Base-by-base conservation (phyloP, 2,329 filamentous ascomycete genomes). In the Diaporthe australafricana region DNA sequence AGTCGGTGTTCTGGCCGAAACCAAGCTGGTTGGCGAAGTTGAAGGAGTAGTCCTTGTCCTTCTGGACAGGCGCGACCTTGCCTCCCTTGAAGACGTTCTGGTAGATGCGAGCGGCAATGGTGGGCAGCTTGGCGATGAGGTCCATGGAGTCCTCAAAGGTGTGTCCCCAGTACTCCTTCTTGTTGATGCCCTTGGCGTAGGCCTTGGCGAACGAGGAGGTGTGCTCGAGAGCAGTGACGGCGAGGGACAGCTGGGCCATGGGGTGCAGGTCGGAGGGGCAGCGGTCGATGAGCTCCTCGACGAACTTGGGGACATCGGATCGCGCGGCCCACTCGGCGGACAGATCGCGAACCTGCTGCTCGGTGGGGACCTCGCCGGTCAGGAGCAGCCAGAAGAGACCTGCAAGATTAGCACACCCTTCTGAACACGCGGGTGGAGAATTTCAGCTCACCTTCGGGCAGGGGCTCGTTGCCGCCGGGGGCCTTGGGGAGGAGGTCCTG, bases 81-180 rank as follows among this genome's bases (percentile, higher is more conserved):
- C 96, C 96, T 82, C 97, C 96, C 92, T 98, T 98, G 94, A 97
- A 99, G 84, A 98, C 93, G 85, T 99, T 99, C 89, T 97, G 96
- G 92, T 99, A 99, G 90, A 99, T 99, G 88, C 95, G 94, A 76
- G 96, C 89, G 76, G 96, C 96, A 81, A 99, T 98, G 84, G 94
- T 98, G 83, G 96, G 96, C 79, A 99, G 94, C 92, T 98, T 98
- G 82, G 96, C 96, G 84, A 99, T 99, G 84, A 99, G 89, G 87
- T 99, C 96, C 96, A 99, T 98, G 75, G 95, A 96, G 88, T 99
- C 96, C 91, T 99, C 96, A 81, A 97, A 99, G 79, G 95, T 98
- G 90, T 98, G 95, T 86, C 92, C 91, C 96, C 96, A 99, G 94
- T 99, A 99, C 80, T 98, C 95, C 86, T 95, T 94, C 94, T 99